Base-by-base conservation (phyloP, 1,284 basidiomycete species). In the Moniliella sp. region DNA sequence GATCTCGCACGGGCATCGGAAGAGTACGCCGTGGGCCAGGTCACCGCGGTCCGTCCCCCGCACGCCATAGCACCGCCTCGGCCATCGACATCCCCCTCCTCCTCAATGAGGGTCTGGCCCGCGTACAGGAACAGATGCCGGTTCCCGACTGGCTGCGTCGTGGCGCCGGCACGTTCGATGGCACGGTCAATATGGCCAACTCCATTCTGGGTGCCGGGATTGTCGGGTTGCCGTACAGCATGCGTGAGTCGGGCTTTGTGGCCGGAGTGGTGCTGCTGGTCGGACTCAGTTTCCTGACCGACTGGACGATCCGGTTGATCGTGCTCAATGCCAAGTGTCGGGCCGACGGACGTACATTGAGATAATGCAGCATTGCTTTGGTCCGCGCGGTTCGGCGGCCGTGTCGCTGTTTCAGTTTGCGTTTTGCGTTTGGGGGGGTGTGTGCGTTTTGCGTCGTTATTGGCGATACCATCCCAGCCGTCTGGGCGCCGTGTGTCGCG, bases 291-390 rank as follows among this genome's bases (percentile, higher is more conserved):
- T 69, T 64, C 15, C 70, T 91, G 25, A 94, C 88, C 8, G 86
- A 94, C 63, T 97, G 88, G 88, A 97, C 91, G 3, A 94, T 99
- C 39, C 75, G 86, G 9, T 71, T 99, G 18, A 88, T 94, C 34
- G 61, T 64, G 2, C 63, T 86, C 46, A 94, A 94, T 55, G 86
- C 84, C 18, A 99, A 99, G 65, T 99, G 37, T 82, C 79, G 47
- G 88, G 91, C 0, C 69, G 78, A 31, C 74, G 73, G 42, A 84
- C 82, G 1, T 99, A 97, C 58, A 91, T 93, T 44, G 88, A 81
- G 46, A 81, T 91, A 42, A 91, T 94, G 83, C 69, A 81, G 53
- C 77, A 77, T 36, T 93, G 84, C 62, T 99, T 88, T 55, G 91
- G 91, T 5, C 64, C 71, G 9, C 37, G 49, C 15, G 56, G 56